Conservation (phyloP, 1,284 basidiomycete genomes). For the Albatrellus sp. region DNA sequence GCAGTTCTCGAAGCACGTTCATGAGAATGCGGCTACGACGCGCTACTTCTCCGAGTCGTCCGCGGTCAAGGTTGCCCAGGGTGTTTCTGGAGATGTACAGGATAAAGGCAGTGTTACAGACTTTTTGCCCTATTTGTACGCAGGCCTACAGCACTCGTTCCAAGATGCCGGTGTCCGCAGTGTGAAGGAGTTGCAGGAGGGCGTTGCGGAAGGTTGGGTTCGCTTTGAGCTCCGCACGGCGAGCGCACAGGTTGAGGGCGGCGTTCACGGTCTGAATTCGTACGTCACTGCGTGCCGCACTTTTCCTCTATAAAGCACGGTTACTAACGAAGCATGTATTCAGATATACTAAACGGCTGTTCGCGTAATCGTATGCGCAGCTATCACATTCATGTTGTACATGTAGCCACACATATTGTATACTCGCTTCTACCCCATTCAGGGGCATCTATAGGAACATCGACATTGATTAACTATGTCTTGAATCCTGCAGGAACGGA, state of each 20-base stretch:
- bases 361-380: conserved; percentile 18
- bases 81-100: conserved; percentile 92
- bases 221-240: conserved; percentile 93
- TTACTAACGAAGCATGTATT: conserved; percentile 1
- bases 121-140: conserved; percentile 87
- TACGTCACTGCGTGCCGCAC: conserved; percentile 22
- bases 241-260: conserved; percentile 92
- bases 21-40: conserved; percentile 93
- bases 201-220: conserved; percentile 56
- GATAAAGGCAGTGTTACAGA: conserved; percentile 92
- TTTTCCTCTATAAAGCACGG: neutral
- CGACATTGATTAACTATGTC: too few relatives aligned
- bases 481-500: too few relatives aligned
- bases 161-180: conserved; percentile 86
- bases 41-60: conserved; percentile 96
- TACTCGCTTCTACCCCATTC: neutral
- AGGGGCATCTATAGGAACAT: too few relatives aligned
- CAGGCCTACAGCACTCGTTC: conserved; percentile 90
- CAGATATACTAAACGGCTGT: conserved; percentile 51
- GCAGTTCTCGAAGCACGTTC: conserved; percentile 12
- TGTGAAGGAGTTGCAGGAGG: conserved; percentile 48
- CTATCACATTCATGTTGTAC: neutral
- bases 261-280: conserved; percentile 89
- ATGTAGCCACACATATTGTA: neutral
- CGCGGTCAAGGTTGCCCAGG: conserved; percentile 93